Percentiles rank a stretch among this genome's conserved stretches.
These are phyloP conservation scores for Smallanthus sonchifolius DNA, from an alignment of 129 eudicot genomes.

Conservation along the genomic window DNA sequence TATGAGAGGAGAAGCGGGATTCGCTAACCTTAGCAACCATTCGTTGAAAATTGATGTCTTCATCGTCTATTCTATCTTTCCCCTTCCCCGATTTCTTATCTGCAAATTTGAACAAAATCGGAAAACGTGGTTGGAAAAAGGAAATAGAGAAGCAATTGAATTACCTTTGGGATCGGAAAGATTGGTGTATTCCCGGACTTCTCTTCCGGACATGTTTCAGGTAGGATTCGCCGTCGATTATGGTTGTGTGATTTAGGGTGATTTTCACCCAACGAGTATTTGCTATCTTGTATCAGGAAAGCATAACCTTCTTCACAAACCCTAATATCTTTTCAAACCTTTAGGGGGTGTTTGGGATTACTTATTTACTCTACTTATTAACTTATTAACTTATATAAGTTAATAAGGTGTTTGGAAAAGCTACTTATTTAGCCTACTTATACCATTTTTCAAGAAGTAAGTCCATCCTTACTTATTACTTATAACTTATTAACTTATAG, in stretches of 20 bases:
- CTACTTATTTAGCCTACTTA: too few relatives aligned
- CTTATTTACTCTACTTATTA: too few relatives aligned
- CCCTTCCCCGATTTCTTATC: constrained; percentile 92
- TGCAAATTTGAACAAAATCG: constrained; percentile 15
- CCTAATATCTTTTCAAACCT: too few relatives aligned
- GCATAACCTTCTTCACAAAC: too few relatives aligned
- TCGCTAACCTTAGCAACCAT: constrained; percentile 99
- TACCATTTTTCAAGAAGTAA: too few relatives aligned
- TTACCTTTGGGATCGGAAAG: constrained; percentile 95
- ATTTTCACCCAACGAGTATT: too few relatives aligned
- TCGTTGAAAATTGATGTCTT: constrained; percentile 85
- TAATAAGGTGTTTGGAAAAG: too few relatives aligned
- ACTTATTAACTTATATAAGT: too few relatives aligned
- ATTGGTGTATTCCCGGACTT: constrained; percentile 94
- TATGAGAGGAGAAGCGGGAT: constrained; percentile 32
- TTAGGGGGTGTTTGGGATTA: too few relatives aligned
- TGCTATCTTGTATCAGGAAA: too few relatives aligned
- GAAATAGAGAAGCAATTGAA: background rate
- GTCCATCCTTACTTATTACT: too few relatives aligned
- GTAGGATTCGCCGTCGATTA: background rate
- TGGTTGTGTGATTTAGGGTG: background rate
- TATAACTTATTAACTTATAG: too few relatives aligned
- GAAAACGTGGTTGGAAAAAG: background rate
- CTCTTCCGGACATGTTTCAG: constrained; percentile 76
- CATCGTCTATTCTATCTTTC: constrained; percentile 83